phyloP scores from a whole-genome alignment of 2,329 filamentous ascomycete species.

The Talaromyces pinophilus region DNA sequence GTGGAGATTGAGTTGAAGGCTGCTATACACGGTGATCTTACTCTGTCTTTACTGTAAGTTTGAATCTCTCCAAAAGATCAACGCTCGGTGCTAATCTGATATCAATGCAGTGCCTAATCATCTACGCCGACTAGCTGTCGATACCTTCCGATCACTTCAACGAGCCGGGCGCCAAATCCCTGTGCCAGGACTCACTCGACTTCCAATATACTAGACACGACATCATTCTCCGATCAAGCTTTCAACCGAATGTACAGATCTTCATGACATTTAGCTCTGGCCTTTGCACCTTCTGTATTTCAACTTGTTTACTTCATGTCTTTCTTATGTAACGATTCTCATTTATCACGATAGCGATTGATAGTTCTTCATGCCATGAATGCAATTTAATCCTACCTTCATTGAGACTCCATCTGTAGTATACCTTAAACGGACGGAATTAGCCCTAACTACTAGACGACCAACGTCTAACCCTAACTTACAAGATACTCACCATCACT shows the following conservation, averaged over 20 bases:
- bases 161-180: too few relatives aligned
- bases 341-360: conserved; percentile 10
- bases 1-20: conserved; percentile 62
- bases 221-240: background rate
- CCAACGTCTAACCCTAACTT: background rate
- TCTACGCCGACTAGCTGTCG: background rate
- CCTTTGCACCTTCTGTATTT: background rate
- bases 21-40: conserved; percentile 62
- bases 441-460: background rate
- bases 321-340: conserved; percentile 10
- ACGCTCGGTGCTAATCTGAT: too few relatives aligned
- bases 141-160: background rate
- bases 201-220: background rate
- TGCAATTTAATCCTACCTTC: background rate
- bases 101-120: conserved; percentile 13
- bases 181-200: background rate
- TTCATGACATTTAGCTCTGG: background rate
- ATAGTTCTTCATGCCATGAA: background rate
- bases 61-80: too few relatives aligned
- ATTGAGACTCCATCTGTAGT: background rate
- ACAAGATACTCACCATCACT: background rate
- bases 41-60: conserved; percentile 52
- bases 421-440: background rate
- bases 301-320: background rate
- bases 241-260: background rate